Base-by-base conservation (phyloP, 805 yeast species). In the Ogataea neopini region DNA sequence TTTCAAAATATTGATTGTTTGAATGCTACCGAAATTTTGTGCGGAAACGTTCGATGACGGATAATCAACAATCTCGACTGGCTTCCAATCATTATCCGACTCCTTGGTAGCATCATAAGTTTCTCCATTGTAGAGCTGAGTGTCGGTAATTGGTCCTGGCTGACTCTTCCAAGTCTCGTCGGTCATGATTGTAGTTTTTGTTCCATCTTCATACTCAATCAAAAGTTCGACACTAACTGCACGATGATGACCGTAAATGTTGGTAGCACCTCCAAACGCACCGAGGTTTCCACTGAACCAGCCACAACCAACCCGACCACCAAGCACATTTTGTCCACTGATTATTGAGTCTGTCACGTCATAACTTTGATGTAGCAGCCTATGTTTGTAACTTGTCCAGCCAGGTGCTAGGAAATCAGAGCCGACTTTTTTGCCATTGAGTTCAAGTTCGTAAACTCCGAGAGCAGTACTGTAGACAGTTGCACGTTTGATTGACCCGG, bases 201-300 rank as follows among this genome's bases (percentile, higher is more conserved):
- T 15, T 8, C 57, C 56, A 41, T 57, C 59, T 6, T 39, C 53
- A 44, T 52, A 52, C 10, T 45, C 44, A 4, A 57, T 19, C 5
- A 43, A 46, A n/a, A 59, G 41, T 42, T 48, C 53, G 20, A 59
- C 39, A 44, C 60, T 52, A 6, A 58, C 45, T 17, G 56, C 56
- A 14, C 54, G 45, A 13, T 38, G 37, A 19, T 44, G 43, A 9
- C 64, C 64, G 36, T 58, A 60, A 17, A 58, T 50, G 45, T 56
- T 49, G 10, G 42, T 47, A 15, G 43, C 38, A 2, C 61, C 62
- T 9, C 64, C 64, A 13, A 49, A 54, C 43, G 57, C 58, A 11
- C 63, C 64, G 18, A 60, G 48, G 15, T 43, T 30, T 4, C 64
- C 64, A 19, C 57, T 49, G 36, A 43, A 60, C 64, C 64, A 60